phyloP scores from a whole-genome alignment of 345 rosid species.

The Geranium brycei region DNA sequence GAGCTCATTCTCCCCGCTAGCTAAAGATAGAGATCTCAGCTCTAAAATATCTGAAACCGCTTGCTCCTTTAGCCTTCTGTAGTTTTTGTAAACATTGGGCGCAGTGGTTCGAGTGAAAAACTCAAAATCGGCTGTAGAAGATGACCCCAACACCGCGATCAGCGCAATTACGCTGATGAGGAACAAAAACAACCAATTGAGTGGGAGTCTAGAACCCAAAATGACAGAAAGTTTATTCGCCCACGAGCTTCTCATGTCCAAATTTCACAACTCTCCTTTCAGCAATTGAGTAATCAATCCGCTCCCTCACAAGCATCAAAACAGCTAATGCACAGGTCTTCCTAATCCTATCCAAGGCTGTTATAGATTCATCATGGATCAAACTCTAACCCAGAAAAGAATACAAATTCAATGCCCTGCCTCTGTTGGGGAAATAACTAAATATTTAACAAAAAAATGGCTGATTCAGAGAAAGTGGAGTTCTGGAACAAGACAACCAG shows the following conservation, averaged over 20 bases:
- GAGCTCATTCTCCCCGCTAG: constrained; percentile 42
- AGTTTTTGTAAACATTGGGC: constrained; percentile 50
- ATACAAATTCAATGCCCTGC: not conserved
- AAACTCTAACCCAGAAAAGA: not conserved
- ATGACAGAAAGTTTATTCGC: constrained; percentile 38
- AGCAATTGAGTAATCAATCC: constrained; percentile 12
- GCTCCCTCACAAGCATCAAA: too few relatives aligned
- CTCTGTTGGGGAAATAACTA: not conserved
- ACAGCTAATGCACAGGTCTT: too few relatives aligned
- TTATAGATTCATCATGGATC: not conserved
- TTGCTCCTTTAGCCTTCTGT: constrained; percentile 87
- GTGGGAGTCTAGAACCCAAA: constrained; percentile 59
- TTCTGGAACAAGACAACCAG: not conserved
- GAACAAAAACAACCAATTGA: constrained; percentile 52
- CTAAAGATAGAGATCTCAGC: constrained; percentile 44
- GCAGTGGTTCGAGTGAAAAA: constrained; percentile 26
- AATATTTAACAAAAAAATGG: too few relatives aligned
- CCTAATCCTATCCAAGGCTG: too few relatives aligned
- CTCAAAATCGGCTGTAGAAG: constrained; percentile 44
- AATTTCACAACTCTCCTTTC: constrained; percentile 13
- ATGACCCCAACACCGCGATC: constrained; percentile 57
- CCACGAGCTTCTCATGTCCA: constrained; percentile 92
- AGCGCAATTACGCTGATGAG: constrained; percentile 51
- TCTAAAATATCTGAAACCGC: constrained; percentile 76
- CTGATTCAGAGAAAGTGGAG: not conserved